Evolutionary conservation across 257 asterid species (phyloP).

Genomic region (Echites panduratus): DNA sequence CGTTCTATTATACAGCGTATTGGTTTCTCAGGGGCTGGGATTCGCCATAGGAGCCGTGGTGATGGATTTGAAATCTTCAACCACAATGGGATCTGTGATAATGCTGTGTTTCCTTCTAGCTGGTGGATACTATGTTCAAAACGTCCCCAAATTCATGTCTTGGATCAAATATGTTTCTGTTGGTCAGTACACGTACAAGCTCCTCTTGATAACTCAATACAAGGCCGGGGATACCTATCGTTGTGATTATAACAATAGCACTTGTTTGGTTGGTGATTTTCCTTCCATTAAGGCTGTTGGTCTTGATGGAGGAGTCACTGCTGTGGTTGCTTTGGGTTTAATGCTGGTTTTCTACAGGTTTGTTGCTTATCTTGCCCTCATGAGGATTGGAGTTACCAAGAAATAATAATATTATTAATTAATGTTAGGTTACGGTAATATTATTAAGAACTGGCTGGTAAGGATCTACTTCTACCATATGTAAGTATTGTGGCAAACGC

Average conservation of each 20-base stretch:
- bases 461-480: no score
- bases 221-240: conserved; percentile 37
- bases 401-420: conserved; percentile 21
- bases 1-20: conserved; percentile 39
- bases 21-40: conserved; percentile 64
- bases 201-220: conserved; percentile 51
- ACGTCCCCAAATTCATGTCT: conserved; percentile 47
- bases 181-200: conserved; percentile 52
- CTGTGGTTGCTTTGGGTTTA: conserved; percentile 38
- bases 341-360: conserved; percentile 67
- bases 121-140: conserved; percentile 60
- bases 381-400: conserved; percentile 59
- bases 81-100: conserved; percentile 51
- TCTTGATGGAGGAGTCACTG: conserved; percentile 24
- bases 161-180: conserved; percentile 72
- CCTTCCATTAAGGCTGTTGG: conserved; percentile 52
- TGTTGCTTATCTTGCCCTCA: conserved; percentile 69
- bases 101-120: conserved; percentile 53
- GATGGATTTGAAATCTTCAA: conserved; percentile 59
- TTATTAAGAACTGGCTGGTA: no score
- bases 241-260: conserved; percentile 17
- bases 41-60: conserved; percentile 69
- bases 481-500: no score
- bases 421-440: no score
- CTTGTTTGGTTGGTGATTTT: conserved; percentile 53